Evolutionary conservation across 345 rosid species (phyloP), one percentile per base, ranked within the genome.

Genomic region (Eucalyptus polyanthemos): DNA sequence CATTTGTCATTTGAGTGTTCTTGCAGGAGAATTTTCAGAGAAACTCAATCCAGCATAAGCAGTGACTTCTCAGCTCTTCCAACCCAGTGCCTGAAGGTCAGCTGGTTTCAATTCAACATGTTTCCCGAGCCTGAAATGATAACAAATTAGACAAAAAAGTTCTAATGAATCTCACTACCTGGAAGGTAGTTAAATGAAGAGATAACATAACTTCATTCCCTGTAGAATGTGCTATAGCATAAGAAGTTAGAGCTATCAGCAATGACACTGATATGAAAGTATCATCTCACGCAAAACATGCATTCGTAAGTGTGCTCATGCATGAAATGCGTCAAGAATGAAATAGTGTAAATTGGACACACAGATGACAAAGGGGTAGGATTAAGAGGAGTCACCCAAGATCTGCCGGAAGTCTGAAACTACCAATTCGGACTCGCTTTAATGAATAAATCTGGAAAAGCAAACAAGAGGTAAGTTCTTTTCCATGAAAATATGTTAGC

Each of bases 391-490:
- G 89, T 91, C 94, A 98, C 99, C 99, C 97, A 53, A 98, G 97
- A 92, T 96, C 97, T 89, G 98, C 87, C 80, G 99, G 98, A 90
- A 98, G 98, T 89, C 97, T 95, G 94, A 93, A 98, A 88, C 98
- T 97, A 89, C 99, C 99, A 25, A 98, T 96, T 54, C 96, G 94
- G 34, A 96, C 89, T 87, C 97, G 96, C 93, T 98, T 98, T 86
- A 97, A 91, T 31, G 99, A 92, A 90, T 98, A 88, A 88, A 98
- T 92, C 99, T 98, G 95, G 87, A 90, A 62, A 88, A 91, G 42
- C 89, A 67, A 50, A 83, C n/a, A 29, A 86, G 67, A 54, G 88
- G 51, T 37, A 83, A n/a, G 37, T 60, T 62, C 31, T 45, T 80
- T 31, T 14, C 27, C 47, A 50, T 56, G 62, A 86, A 50, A 86